These are phyloP conservation scores for Cucumis cinereus DNA, from an alignment of 306 rosid genomes.

Conservation along the genomic window DNA sequence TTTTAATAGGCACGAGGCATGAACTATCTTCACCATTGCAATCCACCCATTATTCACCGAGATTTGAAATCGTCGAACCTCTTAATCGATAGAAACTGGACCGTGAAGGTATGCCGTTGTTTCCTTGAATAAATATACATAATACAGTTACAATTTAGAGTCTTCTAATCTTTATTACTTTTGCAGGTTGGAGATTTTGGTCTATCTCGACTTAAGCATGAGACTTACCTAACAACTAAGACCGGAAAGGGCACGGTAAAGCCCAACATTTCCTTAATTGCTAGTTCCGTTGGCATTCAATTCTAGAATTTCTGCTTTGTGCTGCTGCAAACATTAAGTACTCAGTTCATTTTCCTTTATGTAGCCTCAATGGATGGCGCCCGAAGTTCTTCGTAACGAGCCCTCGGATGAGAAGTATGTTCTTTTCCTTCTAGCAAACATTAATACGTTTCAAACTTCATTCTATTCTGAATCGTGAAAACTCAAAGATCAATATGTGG, in stretches of 20 bases:
- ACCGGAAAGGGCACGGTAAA: slow-evolving; percentile 97
- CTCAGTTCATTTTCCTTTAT: slow-evolving; percentile 18
- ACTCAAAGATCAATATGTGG: background rate
- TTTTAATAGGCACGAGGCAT: slow-evolving; percentile 66
- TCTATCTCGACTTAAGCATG: slow-evolving; percentile 90
- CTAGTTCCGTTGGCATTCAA: background rate
- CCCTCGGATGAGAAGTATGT: slow-evolving; percentile 93
- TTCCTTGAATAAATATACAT: background rate
- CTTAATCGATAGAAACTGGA: slow-evolving; percentile 88
- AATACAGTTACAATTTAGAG: background rate
- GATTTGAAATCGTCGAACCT: slow-evolving; percentile 96
- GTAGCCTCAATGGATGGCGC: slow-evolving; percentile 99
- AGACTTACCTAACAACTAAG: slow-evolving; percentile 81
- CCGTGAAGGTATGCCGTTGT: slow-evolving; percentile 63
- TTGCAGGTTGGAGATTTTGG: slow-evolving; percentile 96
- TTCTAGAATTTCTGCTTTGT: slow-evolving; percentile 8
- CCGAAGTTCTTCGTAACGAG: slow-evolving; percentile 98
- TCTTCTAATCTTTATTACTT: slow-evolving; percentile 9
- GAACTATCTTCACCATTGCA: slow-evolving; percentile 91
- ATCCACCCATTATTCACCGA: slow-evolving; percentile 90
- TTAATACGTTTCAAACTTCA: background rate
- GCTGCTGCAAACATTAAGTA: background rate
- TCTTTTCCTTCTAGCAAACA: slow-evolving; percentile 1
- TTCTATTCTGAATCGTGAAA: background rate
- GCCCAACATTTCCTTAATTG: slow-evolving; percentile 3